phyloP scores from a whole-genome alignment of 1,139 yeast species.

The Yamadazyma epiphylla region DNA sequence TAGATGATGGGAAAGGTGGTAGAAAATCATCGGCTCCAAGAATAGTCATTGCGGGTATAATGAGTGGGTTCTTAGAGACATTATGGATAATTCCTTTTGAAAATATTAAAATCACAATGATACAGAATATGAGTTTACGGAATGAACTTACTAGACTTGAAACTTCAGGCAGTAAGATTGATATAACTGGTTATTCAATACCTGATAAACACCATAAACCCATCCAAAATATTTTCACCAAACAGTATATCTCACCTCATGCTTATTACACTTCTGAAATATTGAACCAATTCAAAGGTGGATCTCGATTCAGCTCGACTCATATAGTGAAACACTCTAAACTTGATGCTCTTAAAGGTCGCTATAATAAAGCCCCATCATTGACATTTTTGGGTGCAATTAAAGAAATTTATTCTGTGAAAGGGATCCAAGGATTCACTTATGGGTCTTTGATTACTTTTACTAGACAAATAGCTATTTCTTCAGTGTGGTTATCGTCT shows the following conservation, averaged over 20 bases:
- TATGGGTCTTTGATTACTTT: slow-evolving; percentile 83
- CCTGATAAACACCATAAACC: slow-evolving; percentile 25
- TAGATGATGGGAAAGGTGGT: slow-evolving; percentile 27
- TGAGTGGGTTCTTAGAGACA: slow-evolving; percentile 82
- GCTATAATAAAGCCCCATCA: slow-evolving; percentile 54
- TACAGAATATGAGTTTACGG: slow-evolving; percentile 53
- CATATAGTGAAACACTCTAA: slow-evolving; percentile 15
- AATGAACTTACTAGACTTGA: slow-evolving; percentile 30
- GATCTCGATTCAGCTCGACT: slow-evolving; percentile 21
- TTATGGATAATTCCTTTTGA: slow-evolving; percentile 89
- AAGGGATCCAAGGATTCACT: slow-evolving; percentile 74
- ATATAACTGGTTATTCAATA: slow-evolving; percentile 24
- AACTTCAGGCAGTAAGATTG: slow-evolving; percentile 16
- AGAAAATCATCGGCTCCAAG: slow-evolving; percentile 64
- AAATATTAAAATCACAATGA: slow-evolving; percentile 79
- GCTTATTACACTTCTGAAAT: slow-evolving; percentile 39
- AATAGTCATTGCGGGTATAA: slow-evolving; percentile 77
- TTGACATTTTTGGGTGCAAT: slow-evolving; percentile 50
- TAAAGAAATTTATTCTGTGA: slow-evolving; percentile 64
- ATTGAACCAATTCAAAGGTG: slow-evolving; percentile 24
- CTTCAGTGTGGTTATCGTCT: slow-evolving; percentile 80
- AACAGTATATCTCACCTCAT: slow-evolving; percentile 43
- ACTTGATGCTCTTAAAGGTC: slow-evolving; percentile 26
- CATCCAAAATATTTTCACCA: slow-evolving; percentile 20
- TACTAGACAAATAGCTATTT: slow-evolving; percentile 71